Evolutionary conservation across 2,329 filamentous ascomycete genomes (phyloP), one percentile per base, ranked within the genome.

Genomic region (Fusarium ramigenum): DNA sequence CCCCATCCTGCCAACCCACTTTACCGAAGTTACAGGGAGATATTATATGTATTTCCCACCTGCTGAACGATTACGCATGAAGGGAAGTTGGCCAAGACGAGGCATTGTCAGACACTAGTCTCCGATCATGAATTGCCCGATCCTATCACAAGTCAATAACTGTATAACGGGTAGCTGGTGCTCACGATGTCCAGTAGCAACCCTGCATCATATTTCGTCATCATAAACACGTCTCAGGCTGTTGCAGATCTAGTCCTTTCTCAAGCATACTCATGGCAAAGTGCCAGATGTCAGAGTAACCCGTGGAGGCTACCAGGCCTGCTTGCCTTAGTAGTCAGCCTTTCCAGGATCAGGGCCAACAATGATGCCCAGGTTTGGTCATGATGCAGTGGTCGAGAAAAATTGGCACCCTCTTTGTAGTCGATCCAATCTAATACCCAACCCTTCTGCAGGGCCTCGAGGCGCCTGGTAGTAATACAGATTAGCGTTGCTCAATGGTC

Each of bases 351-450:
- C 44, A 63, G 58, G 42, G 32, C 19, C 39, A 63, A 59, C 64
- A 63, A 74, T 74, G 72, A 74, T 74, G 72, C 49, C 57, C 40
- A 40, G 52, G 44, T 72, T 69, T 67, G 60, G 71, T 74, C 72
- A 74, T 72, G 57, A 60, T 74, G 71, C 60, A 60, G 72, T 57
- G 59, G 67, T 46, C 14, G 19, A 70, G 52, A 47, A 49, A 50
- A 59, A 28, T 49, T 60, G 42, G 71, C 59, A 71, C 34, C 43
- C 18, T 58, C 36, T 44, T 52, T 19, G 28, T 44, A 69, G 36
- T 69, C 36, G 36, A 39, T 68, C 34, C 56, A 54, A 52, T 70
- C 52, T 60, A 43, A 53, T 32, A 53, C 62, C 62, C 47, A 71
- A 44, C 42, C 50, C 46, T 68, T 52, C 52, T n/a, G 42, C 46